These are phyloP conservation scores for Boletus rubroflammeus DNA, from an alignment of 768 basidiomycete genomes.

Conservation along the genomic window DNA sequence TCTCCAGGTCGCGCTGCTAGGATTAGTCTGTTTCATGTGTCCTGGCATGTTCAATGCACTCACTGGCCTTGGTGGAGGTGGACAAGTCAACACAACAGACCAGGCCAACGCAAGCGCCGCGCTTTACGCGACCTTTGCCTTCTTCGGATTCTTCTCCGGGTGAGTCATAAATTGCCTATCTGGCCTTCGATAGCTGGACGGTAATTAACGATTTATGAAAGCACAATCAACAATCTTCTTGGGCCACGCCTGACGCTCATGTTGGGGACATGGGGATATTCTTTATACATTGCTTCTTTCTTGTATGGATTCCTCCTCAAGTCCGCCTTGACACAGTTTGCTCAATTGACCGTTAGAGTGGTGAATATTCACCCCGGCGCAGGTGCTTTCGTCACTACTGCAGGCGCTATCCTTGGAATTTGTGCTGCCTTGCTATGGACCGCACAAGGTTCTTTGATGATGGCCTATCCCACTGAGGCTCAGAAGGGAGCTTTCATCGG, in stretches of 20 bases:
- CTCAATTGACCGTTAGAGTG: conserved; percentile 38
- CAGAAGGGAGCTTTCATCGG: conserved; percentile 52
- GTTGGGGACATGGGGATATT: conserved; percentile 51
- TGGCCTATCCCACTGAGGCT: conserved; percentile 54
- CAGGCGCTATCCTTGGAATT: conserved; percentile 49
- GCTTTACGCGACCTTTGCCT: conserved; percentile 61
- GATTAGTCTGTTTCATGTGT: conserved; percentile 59
- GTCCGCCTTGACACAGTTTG: not conserved
- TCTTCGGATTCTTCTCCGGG: conserved; percentile 69
- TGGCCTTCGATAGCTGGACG: not conserved
- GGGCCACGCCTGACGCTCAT: conserved; percentile 48
- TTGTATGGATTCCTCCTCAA: conserved; percentile 32
- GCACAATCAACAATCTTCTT: conserved; percentile 73
- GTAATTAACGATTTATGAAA: conserved; percentile 21
- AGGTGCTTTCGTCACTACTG: conserved; percentile 44
- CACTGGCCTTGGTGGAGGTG: conserved; percentile 77
- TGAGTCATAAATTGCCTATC: conserved; percentile 27
- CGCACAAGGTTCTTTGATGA: conserved; percentile 51
- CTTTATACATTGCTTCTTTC: conserved; percentile 45
- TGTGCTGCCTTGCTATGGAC: conserved; percentile 54
- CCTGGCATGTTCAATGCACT: conserved; percentile 76
- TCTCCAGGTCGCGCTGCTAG: conserved; percentile 48
- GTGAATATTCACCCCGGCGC: conserved; percentile 35
- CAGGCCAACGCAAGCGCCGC: conserved; percentile 68
- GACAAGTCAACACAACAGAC: conserved; percentile 61